These are phyloP conservation scores for Malbranchea cinnamomea DNA, from an alignment of 2,329 filamentous ascomycete species.

Conservation along the genomic window DNA sequence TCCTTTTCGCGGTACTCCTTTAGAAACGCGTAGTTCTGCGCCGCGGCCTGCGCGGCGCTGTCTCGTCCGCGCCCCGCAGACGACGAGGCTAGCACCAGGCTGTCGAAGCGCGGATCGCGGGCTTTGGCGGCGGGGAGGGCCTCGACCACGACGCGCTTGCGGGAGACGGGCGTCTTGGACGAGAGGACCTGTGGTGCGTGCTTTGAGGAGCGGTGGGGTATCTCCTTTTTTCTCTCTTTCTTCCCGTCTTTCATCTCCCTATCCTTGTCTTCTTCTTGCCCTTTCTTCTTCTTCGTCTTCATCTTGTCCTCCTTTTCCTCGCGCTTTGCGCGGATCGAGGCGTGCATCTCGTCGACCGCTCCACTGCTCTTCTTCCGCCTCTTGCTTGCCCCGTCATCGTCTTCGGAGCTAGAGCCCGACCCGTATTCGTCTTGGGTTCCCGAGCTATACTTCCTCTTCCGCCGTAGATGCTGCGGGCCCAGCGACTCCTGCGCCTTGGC, in stretches of 20 bases:
- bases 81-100: constrained; percentile 33
- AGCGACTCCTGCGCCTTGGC: constrained; percentile 70
- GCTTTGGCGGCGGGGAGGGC: constrained; percentile 40
- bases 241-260: constrained; percentile 17
- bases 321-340: constrained; percentile 25
- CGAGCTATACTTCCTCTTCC: too few species aligned
- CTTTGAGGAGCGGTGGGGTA: constrained; percentile 43
- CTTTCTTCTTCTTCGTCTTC: constrained; percentile 16
- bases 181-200: constrained; percentile 76
- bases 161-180: constrained; percentile 68
- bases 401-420: too few species aligned
- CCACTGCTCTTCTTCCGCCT: constrained; percentile 1
- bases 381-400: constrained; percentile 4
- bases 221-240: constrained; percentile 25
- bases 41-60: constrained; percentile 38
- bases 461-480: constrained; percentile 24
- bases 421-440: constrained; percentile 21
- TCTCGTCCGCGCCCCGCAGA: too few species aligned
- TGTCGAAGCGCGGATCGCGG: constrained; percentile 83
- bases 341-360: constrained; percentile 23
- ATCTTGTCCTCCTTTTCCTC: constrained; percentile 25
- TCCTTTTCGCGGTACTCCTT: constrained; percentile 76
- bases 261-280: constrained; percentile 17
- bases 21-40: constrained; percentile 64
- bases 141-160: constrained; percentile 59